Conservation (phyloP, 2,329 filamentous ascomycete species). For the Graphium sp. region DNA sequence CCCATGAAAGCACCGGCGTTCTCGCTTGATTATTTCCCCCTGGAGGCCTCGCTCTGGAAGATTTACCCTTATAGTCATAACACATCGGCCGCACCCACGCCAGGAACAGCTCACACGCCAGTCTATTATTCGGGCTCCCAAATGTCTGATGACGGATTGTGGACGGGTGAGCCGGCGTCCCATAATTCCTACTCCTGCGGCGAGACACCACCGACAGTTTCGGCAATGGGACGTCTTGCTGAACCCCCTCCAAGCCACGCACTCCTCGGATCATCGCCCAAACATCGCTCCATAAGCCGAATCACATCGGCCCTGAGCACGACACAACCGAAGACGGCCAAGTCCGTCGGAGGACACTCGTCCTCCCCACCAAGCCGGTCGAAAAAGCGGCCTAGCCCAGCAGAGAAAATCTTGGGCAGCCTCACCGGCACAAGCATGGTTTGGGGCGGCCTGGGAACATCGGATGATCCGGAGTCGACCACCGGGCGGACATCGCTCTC, state of each 20-base stretch:
- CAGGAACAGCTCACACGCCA: constrained; percentile 38
- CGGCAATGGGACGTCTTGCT: too few species aligned
- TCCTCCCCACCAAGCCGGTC: constrained; percentile 25
- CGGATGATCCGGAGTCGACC: constrained; percentile 3
- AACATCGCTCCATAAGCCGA: constrained; percentile 32
- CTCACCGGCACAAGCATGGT: constrained; percentile 24
- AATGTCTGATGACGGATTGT: constrained; percentile 35
- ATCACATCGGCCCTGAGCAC: constrained; percentile 30
- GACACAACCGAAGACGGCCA: background rate
- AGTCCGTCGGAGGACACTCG: constrained; percentile 11
- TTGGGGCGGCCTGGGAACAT: background rate
- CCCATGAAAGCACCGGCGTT: constrained; percentile 50
- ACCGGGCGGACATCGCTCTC: constrained; percentile 26
- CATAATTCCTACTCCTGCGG: constrained; percentile 42
- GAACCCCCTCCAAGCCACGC: too few species aligned
- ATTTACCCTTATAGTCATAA: constrained; percentile 31
- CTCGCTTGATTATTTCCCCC: constrained; percentile 50
- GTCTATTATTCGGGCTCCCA: constrained; percentile 35
- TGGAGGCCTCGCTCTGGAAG: constrained; percentile 35
- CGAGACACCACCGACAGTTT: constrained; percentile 42
- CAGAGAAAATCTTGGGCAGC: constrained; percentile 39
- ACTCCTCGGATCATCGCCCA: constrained; percentile 44
- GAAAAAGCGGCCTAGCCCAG: constrained; percentile 42
- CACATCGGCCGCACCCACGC: constrained; percentile 38
- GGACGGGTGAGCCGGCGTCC: constrained; percentile 34